Conservation (phyloP, 768 basidiomycete species). For the Termitomyces sp. region DNA sequence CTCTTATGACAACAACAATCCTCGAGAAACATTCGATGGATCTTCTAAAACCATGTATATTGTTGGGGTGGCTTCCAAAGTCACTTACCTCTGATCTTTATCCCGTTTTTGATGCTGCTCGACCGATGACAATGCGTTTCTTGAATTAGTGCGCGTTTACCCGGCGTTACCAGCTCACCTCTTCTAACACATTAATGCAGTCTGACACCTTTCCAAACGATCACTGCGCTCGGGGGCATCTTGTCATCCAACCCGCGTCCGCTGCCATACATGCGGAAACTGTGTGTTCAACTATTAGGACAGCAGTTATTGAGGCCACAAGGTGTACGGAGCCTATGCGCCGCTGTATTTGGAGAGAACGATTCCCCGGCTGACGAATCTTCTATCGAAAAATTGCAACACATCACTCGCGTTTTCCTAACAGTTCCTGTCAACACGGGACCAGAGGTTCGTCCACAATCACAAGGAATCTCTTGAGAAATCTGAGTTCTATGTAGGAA, state of each 20-base stretch:
- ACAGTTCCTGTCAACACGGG: slow-evolving; percentile 55
- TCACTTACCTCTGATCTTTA: slow-evolving; percentile 31
- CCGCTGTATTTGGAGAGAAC: slow-evolving; percentile 64
- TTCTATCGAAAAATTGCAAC: slow-evolving; percentile 67
- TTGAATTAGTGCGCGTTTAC: slow-evolving; percentile 52
- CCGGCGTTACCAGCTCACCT: slow-evolving; percentile 8
- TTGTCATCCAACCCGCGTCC: slow-evolving; percentile 40
- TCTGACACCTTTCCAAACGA: slow-evolving; percentile 59
- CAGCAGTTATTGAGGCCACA: slow-evolving; percentile 65
- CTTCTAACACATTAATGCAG: slow-evolving; percentile 29
- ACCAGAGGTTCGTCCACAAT: slow-evolving; percentile 43
- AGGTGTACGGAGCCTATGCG: slow-evolving; percentile 65
- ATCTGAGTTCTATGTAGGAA: slow-evolving; percentile 34
- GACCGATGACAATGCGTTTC: slow-evolving; percentile 50
- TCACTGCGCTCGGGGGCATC: slow-evolving; percentile 59
- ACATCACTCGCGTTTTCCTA: slow-evolving; percentile 58
- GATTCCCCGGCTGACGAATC: slow-evolving; percentile 44
- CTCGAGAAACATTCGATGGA: slow-evolving; percentile 51
- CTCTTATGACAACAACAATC: slow-evolving; percentile 56
- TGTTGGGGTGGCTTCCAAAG: slow-evolving; percentile 73
- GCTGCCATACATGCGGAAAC: slow-evolving; percentile 48
- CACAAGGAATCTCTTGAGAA: background rate
- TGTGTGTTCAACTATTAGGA: slow-evolving; percentile 61
- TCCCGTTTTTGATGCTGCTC: slow-evolving; percentile 40
- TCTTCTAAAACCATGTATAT: slow-evolving; percentile 53